Base-by-base conservation (phyloP, 495 filamentous ascomycete species). In the Cudoniella acicularis region DNA sequence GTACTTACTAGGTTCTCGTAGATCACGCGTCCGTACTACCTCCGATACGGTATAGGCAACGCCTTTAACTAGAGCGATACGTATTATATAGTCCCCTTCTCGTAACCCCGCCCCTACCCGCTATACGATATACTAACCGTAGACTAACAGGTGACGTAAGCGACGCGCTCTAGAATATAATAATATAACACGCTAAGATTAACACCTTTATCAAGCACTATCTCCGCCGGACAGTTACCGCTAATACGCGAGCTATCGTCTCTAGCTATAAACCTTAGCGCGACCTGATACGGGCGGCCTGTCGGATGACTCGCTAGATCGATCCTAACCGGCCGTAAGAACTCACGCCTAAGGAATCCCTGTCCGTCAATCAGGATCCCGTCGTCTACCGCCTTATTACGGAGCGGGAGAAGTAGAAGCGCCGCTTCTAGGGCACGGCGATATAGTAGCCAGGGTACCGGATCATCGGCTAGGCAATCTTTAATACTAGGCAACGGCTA, bases 141-240 rank as follows among this genome's bases (percentile, higher is more conserved):
- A 20, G 48, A 47, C 43, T n/a, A 16, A 58, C 49, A 72, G 63
- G 67, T 60, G 47, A 54, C 26, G 64, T 76, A 22, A 75, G 71
- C 52, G 66, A 75, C 49, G 61, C 63, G 49, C 67, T 73, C 22
- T 64, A 61, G 20, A 74, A 73, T 24, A 60, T 74, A 22, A 70
- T 74, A 1, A 68, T 75, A 57, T 54, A 73, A 54, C 61, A 73
- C 50, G 67, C 68, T 23, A 62, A 69, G 45, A 70, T 65, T 40
- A 53, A 63, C 13, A 73, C 71, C 24, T 73, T 73, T 59, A 49
- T 75, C 11, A 66, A 68, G 45, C 67, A 68, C 61, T 75, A 73
- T 57, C 68, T 73, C 55, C 59, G 46, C 21, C 54, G 64, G 65
- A 54, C 41, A 40, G 72, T 75, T 47, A 63, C 66, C 25, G 69